Base-by-base conservation (phyloP, 305 asterid species). In the Caryopteris hybrid region DNA sequence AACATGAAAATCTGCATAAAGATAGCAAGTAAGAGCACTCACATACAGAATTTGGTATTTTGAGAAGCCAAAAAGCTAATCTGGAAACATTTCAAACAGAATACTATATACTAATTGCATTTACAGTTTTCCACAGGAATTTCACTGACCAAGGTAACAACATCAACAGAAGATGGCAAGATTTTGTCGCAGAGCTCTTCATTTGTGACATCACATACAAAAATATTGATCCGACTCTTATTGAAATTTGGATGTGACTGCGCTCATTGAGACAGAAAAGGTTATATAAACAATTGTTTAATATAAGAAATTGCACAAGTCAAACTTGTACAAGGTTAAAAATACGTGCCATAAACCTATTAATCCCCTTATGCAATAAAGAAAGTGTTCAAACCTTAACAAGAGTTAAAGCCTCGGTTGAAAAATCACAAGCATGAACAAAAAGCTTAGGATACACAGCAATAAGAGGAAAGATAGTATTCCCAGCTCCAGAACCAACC, bases 401-500 rank as follows among this genome's bases (percentile, higher is more conserved):
- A 60, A 87, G 86, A 70, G 76, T 34, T 70, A 91, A 66, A 23
- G 96, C 94, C 68, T 79, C 82, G 1, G 74, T 54, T 34, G 98
- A 91, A 76, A 91, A 87, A 79, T 91, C 98, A 72, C 95, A 91
- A 16, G 95, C 94, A 29, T 87, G 90, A 66, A 89, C 81, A 52
- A 78, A 81, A 48, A 91, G 85, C n/a, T 77, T 74, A 0, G 95
- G 98, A 74, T 78, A 87, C 29, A 87, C 81, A 63, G 84, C 82
- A 66, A 81, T 60, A 42, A 89, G 95, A 68, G 98, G 98, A 52
- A 84, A 87, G 43, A 89, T 69, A 18, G 96, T 79, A 79, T 84
- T 91, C 70, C 96, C 97, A 71, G 88, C 84, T 80, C 97, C 97
- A 76, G 89, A 88, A 55, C 96, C 97, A 66, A 88, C 82, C 96